Evolutionary conservation across 208 protist species (phyloP).

Genomic region (Naegleria fowleri): DNA sequence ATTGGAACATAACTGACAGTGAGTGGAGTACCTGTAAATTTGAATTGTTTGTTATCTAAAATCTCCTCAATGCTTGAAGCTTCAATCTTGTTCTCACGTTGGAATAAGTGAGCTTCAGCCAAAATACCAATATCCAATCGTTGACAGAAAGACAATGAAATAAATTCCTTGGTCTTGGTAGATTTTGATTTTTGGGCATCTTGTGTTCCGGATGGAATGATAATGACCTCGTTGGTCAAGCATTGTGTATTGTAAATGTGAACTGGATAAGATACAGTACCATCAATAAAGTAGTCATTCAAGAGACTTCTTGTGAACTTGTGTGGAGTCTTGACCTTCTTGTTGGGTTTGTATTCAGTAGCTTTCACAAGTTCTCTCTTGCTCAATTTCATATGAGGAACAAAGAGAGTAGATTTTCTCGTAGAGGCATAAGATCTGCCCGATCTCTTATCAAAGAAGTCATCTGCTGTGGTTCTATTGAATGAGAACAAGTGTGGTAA

Average conservation of each 20-base stretch:
- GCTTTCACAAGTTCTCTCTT: background rate
- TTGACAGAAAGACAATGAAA: conserved; percentile 5
- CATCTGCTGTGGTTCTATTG: background rate
- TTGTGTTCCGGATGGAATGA: background rate
- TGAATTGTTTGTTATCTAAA: background rate
- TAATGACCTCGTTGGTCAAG: background rate
- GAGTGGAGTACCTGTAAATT: background rate
- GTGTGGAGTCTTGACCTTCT: background rate
- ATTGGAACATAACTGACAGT: conserved; percentile 7
- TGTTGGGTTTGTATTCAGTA: background rate
- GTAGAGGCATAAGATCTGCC: background rate
- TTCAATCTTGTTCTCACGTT: background rate
- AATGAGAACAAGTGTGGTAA: background rate
- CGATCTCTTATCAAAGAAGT: background rate
- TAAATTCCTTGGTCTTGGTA: background rate
- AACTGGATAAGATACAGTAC: background rate
- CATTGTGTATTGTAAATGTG: conserved; percentile 3
- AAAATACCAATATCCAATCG: conserved; percentile 17
- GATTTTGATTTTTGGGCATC: background rate
- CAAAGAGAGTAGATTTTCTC: background rate
- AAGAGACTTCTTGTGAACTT: background rate
- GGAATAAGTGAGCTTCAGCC: background rate
- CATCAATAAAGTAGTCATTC: conserved; percentile 5
- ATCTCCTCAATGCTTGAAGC: background rate
- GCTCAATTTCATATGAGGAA: background rate